A percentile compares a stretch with the other conserved stretches of the same genome.
Evolutionary conservation across 495 filamentous ascomycete genomes (phyloP).

Genomic region (Aspergillus funiculosus): DNA sequence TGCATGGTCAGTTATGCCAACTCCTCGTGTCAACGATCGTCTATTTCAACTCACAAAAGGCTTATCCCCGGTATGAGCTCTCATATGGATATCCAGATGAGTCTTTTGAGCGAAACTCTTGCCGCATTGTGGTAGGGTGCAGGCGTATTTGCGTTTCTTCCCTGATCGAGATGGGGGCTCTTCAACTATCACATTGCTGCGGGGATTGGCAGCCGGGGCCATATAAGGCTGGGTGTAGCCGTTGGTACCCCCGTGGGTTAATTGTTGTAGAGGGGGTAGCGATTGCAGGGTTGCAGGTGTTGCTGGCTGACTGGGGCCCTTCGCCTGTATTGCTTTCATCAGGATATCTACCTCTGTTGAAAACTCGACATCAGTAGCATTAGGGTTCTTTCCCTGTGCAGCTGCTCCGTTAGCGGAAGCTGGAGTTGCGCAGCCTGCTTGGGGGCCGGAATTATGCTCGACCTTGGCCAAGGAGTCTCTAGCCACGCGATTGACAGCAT

Average conservation of each 20-base stretch:
- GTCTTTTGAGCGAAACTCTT: constrained; percentile 91
- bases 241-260: constrained; percentile 22
- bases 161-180: constrained; percentile 30
- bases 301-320: constrained; percentile 31
- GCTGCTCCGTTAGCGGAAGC: constrained; percentile 5
- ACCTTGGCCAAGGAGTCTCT: constrained; percentile 23
- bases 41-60: constrained; percentile 67
- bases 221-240: constrained; percentile 28
- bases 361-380: constrained; percentile 50
- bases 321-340: constrained; percentile 86
- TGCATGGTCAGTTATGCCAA: background rate
- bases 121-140: constrained; percentile 66
- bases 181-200: constrained; percentile 24
- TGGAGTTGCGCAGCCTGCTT: constrained; percentile 2
- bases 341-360: constrained; percentile 81
- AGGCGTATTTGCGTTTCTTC: constrained; percentile 58
- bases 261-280: constrained; percentile 34
- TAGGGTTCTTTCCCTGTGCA: constrained; percentile 17
- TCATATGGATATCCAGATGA: constrained; percentile 84
- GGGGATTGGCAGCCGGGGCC: constrained; percentile 17
- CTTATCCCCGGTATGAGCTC: constrained; percentile 85
- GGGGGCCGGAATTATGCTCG: constrained; percentile 9
- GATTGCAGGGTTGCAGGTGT: constrained; percentile 22
- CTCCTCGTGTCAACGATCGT: background rate
- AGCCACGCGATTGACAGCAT: constrained; percentile 31